These are phyloP conservation scores for Stellera chamaejasme DNA, from an alignment of 345 rosid genomes.

Conservation along the genomic window DNA sequence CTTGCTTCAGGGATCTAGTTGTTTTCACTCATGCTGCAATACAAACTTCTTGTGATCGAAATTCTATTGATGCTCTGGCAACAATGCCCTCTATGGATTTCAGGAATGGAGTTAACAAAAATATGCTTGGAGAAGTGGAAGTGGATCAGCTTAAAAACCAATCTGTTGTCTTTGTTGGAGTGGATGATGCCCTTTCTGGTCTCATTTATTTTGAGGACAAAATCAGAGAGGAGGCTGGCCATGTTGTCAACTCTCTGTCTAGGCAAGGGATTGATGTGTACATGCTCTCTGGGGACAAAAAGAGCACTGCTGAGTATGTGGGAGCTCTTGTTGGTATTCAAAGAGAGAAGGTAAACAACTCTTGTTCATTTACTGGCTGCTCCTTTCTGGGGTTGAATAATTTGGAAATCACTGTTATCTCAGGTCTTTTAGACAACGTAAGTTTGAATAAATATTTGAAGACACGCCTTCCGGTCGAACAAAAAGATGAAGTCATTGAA, in stretches of 20 bases:
- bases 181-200: constrained; percentile 69
- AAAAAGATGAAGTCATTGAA: too few relatives aligned
- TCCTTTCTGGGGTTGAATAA: background rate
- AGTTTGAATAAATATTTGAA: too few relatives aligned
- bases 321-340: constrained; percentile 88
- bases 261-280: constrained; percentile 65
- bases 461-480: too few relatives aligned
- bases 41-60: too few relatives aligned
- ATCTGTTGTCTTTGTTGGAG: constrained; percentile 79
- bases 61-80: too few relatives aligned
- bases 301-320: constrained; percentile 69
- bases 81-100: constrained; percentile 4
- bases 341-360: constrained; percentile 51
- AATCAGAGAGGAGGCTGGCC: constrained; percentile 83
- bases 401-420: constrained; percentile 1
- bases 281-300: constrained; percentile 96
- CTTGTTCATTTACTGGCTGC: background rate
- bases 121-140: constrained; percentile 34
- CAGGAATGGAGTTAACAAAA: constrained; percentile 70
- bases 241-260: constrained; percentile 59
- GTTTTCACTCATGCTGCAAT: too few relatives aligned
- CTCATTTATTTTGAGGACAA: constrained; percentile 78
- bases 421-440: too few relatives aligned
- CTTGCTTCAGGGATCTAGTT: too few relatives aligned
- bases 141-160: constrained; percentile 46